Conservation (phyloP, 495 filamentous ascomycete genomes). For the Penicillium lividum region DNA sequence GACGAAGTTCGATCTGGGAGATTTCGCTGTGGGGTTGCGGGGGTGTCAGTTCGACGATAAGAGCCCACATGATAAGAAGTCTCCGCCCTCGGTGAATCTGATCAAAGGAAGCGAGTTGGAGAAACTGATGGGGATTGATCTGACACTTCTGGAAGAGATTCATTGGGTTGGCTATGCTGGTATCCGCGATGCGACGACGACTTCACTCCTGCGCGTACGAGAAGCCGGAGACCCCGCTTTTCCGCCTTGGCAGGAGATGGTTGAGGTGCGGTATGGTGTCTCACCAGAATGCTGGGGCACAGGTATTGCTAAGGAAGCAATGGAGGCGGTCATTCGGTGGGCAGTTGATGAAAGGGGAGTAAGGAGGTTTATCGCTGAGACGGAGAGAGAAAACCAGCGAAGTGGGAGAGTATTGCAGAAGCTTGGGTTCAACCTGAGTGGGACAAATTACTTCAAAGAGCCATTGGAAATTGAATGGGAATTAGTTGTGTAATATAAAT, state of each 20-base stretch:
- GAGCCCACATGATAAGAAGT: background rate
- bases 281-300: slow-evolving; percentile 24
- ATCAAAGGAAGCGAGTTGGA: slow-evolving; percentile 8
- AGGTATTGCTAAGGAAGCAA: slow-evolving; percentile 26
- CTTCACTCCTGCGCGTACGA: slow-evolving; percentile 18
- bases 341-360: slow-evolving; percentile 19
- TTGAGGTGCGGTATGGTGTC: slow-evolving; percentile 29
- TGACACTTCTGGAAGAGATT: slow-evolving; percentile 6
- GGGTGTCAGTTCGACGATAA: background rate
- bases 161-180: slow-evolving; percentile 34
- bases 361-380: slow-evolving; percentile 32
- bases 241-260: slow-evolving; percentile 30
- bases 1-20: slow-evolving; percentile 17
- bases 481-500: background rate
- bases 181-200: slow-evolving; percentile 29
- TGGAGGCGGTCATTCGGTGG: slow-evolving; percentile 25
- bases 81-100: background rate
- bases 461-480: slow-evolving; percentile 29
- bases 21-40: slow-evolving; percentile 28
- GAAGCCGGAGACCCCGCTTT: slow-evolving; percentile 16
- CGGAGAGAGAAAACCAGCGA: slow-evolving; percentile 22
- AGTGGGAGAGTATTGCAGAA: slow-evolving; percentile 28
- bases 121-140: background rate
- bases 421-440: slow-evolving; percentile 23
- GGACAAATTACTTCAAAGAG: slow-evolving; percentile 34